phyloP scores from a whole-genome alignment of 345 rosid genomes.

The Melaleuca quinquenervia region DNA sequence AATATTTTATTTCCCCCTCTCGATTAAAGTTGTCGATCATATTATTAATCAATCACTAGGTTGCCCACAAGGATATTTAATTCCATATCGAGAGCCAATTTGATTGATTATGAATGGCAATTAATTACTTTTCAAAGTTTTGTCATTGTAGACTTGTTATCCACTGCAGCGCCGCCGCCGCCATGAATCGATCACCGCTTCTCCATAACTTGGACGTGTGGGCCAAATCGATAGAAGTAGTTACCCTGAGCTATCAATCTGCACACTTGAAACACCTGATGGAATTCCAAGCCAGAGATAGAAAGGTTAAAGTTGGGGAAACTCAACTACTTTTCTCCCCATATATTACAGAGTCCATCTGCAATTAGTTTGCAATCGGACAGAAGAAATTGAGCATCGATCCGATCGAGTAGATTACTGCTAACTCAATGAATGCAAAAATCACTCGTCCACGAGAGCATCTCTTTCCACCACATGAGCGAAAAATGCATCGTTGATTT shows the following conservation, averaged over 20 bases:
- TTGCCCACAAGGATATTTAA: background rate
- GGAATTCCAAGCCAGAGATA: background rate
- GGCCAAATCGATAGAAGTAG: background rate
- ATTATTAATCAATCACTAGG: background rate
- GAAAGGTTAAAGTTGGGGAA: background rate
- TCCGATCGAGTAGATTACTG: background rate
- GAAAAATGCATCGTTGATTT: background rate
- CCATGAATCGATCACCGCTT: background rate
- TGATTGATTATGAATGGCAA: background rate
- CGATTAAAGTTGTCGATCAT: background rate
- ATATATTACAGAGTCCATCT: background rate
- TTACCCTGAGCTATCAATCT: background rate
- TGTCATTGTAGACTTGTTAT: background rate
- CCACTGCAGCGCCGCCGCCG: background rate
- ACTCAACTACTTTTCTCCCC: background rate
- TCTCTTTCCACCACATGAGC: background rate
- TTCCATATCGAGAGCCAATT: background rate
- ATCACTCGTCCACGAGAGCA: background rate
- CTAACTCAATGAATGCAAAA: background rate
- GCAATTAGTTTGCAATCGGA: background rate
- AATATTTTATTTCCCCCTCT: background rate
- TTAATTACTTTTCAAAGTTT: background rate
- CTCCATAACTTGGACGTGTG: background rate
- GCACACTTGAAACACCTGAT: background rate
- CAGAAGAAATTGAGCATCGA: background rate